Conservation (phyloP, 208 protist genomes). For the Leishmania arabica region DNA sequence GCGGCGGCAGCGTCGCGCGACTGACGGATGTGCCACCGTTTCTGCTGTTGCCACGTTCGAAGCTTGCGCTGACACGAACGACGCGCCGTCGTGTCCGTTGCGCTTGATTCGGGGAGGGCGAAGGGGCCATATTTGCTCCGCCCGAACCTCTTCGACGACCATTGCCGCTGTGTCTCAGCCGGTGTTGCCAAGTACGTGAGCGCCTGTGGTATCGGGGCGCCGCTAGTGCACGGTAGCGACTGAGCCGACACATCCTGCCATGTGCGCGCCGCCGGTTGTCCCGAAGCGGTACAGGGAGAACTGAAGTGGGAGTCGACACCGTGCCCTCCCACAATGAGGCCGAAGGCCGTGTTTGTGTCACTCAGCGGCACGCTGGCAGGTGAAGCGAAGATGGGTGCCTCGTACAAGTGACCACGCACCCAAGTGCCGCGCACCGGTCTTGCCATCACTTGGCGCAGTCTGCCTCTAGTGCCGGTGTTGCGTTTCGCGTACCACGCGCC, state of each 20-base stretch:
- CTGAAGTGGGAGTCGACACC: background rate
- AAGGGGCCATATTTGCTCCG: background rate
- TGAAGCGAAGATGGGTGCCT: background rate
- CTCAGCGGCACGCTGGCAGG: background rate
- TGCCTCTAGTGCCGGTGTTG: background rate
- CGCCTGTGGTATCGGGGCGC: background rate
- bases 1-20: background rate
- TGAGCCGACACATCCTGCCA: background rate
- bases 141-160: conserved; percentile 1
- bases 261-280: background rate
- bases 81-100: background rate
- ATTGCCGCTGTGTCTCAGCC: conserved; percentile 17
- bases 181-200: conserved; percentile 21
- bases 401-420: background rate
- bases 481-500: background rate
- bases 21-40: background rate
- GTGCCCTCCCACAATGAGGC: background rate
- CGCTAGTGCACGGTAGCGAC: background rate
- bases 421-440: background rate
- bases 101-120: background rate
- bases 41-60: conserved; percentile 34
- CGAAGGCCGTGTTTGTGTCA: background rate
- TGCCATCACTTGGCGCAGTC: conserved; percentile 1
- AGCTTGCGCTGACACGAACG: background rate
- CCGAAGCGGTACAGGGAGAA: background rate